A percentile compares a stretch with the other conserved stretches of the same genome.
Conservation (phyloP, 371 early-diverging fungal genomes). For the Dinochytrium kinnereticum region DNA sequence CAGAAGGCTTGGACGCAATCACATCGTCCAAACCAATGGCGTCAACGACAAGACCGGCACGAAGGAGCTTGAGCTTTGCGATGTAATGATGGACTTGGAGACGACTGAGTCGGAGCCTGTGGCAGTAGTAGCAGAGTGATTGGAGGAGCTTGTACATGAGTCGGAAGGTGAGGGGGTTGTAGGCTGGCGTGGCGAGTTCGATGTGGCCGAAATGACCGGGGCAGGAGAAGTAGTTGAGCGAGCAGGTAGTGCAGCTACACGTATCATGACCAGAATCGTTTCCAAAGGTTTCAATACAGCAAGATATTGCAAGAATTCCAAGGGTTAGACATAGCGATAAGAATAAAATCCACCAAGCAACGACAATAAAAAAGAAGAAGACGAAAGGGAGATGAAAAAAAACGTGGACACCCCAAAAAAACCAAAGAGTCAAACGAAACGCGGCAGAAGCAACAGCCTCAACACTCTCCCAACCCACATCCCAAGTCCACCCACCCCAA, state of each 20-base stretch:
- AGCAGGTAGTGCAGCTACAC: constrained; percentile 89
- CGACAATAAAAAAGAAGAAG: too few species aligned
- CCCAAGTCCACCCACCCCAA: too few species aligned
- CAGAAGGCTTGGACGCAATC: constrained; percentile 35
- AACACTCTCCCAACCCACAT: too few species aligned
- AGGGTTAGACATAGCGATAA: too few species aligned
- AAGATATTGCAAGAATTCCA: too few species aligned
- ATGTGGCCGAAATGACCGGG: constrained; percentile 99
- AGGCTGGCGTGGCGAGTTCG: constrained; percentile 94
- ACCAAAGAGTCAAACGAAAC: too few species aligned
- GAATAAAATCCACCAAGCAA: too few species aligned
- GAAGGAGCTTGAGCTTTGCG: constrained; percentile 52
- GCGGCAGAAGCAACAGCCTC: too few species aligned
- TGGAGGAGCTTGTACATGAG: constrained; percentile 86
- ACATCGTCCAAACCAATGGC: constrained; percentile 78
- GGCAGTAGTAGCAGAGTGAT: constrained; percentile 91
- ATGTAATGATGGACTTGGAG: constrained; percentile 46
- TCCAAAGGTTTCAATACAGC: too few species aligned
- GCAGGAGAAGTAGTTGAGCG: constrained; percentile 80
- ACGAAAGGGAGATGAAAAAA: too few species aligned
- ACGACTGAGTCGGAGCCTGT: constrained; percentile 78
- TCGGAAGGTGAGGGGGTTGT: constrained; percentile 94
- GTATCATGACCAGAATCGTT: too few species aligned
- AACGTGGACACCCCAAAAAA: too few species aligned
- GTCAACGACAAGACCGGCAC: constrained; percentile 73